Evolutionary conservation across 2,329 filamentous ascomycete genomes (phyloP), one percentile per base, ranked within the genome.

Genomic region (Botrytis sinoallii): DNA sequence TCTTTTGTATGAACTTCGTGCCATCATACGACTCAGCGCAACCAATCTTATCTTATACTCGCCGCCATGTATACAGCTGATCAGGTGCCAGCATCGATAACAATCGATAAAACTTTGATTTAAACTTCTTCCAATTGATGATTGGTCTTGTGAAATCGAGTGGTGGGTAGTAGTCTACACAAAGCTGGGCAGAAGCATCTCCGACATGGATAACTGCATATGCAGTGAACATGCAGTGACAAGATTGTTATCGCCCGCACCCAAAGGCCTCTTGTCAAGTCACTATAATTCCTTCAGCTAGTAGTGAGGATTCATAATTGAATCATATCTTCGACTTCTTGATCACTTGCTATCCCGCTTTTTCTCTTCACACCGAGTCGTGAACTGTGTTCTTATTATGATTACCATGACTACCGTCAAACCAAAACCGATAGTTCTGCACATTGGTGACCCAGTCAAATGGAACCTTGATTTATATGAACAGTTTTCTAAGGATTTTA

Each of bases 401-500:
- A 29, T 22, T 12, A 40, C 52, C 4, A 73, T 71, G 67, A 25
- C 67, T 48, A 48, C 42, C 16, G 40, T 46, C 25, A 67, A 73
- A 25, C 25, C 25, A 6, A 81, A 79, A 52, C 79, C 78, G 4
- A 78, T 79, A 42, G 77, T 81, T 32, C 75, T 81, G 12, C 80
- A 81, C 44, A 81, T 81, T 61, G 80, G 80, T 5, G 79, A 81
- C 67, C 79, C 80, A 6, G 77, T 81, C 3, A 79, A 79, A 74
- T 81, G 79, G 79, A 81, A 81, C 61, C 75, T 75, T 16, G 74
- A 74, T 2, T 74, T 78, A 44, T 81, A 79, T 68, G 72, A 74
- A 9, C 71, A 75, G 20, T 89, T 85, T 77, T 83, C 87, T 22
- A 57, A 77, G 48, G 77, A 80, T n/a, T 81, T 80, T 59, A 79